Conservation (phyloP, 2,329 filamentous ascomycete species). For the Alternaria sp. region DNA sequence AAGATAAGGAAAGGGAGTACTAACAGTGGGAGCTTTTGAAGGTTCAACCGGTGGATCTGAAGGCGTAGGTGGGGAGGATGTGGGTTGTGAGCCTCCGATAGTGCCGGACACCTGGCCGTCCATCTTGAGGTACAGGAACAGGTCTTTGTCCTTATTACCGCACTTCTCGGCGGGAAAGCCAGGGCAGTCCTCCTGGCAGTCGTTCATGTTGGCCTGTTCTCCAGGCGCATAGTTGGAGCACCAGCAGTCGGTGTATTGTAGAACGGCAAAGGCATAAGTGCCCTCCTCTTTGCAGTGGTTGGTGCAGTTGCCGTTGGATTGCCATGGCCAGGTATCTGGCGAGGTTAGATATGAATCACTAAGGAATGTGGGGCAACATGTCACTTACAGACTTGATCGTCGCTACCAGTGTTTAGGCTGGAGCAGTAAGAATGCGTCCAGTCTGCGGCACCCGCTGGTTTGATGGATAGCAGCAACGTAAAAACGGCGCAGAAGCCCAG, state of each 20-base stretch:
- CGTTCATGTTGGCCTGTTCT: conserved; percentile 48
- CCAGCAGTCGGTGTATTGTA: conserved; percentile 74
- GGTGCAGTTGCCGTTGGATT: conserved; percentile 75
- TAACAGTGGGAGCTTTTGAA: conserved; percentile 38
- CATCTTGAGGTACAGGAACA: conserved; percentile 71
- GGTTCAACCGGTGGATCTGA: conserved; percentile 27
- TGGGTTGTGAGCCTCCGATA: conserved; percentile 48
- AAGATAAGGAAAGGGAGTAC: conserved; percentile 35
- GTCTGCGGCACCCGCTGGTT: conserved; percentile 11
- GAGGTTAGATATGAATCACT: conserved; percentile 15
- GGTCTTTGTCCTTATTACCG: conserved; percentile 62
- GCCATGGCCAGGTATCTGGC: conserved; percentile 51
- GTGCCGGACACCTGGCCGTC: conserved; percentile 66
- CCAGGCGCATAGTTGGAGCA: conserved; percentile 74
- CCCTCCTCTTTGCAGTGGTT: conserved; percentile 62
- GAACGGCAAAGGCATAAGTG: conserved; percentile 71
- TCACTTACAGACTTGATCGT: conserved; percentile 46
- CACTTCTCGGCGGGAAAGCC: conserved; percentile 74
- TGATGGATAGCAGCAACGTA: conserved; percentile 26
- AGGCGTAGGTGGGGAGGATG: conserved; percentile 31
- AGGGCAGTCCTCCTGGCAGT: conserved; percentile 69
- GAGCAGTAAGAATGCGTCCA: conserved; percentile 53
- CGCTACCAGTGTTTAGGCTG: conserved; percentile 54
- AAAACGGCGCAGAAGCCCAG: conserved; percentile 33
- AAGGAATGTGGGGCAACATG: background rate